Evolutionary conservation across 305 asterid genomes (phyloP).

Genomic region (Euphrasia arctica): DNA sequence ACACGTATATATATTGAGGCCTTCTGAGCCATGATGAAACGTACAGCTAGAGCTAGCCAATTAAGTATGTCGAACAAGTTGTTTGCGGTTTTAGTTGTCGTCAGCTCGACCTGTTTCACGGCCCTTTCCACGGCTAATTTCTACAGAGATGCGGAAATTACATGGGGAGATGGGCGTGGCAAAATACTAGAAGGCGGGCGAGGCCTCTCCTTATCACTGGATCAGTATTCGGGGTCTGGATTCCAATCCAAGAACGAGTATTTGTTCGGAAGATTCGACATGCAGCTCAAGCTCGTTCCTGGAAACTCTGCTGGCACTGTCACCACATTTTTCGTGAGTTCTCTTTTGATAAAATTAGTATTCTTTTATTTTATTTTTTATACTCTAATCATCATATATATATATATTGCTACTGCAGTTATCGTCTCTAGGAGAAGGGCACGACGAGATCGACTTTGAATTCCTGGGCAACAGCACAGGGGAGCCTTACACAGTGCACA

Average conservation of each 20-base stretch:
- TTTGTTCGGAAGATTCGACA: slow-evolving; percentile 51
- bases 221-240: slow-evolving; percentile 54
- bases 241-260: slow-evolving; percentile 51
- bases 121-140: too few species aligned
- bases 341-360: too few species aligned
- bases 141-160: slow-evolving; percentile 27
- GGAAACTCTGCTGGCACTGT: slow-evolving; percentile 77
- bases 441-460: slow-evolving; percentile 78
- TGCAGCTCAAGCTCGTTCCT: slow-evolving; percentile 64
- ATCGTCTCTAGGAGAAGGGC: slow-evolving; percentile 59
- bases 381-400: background rate
- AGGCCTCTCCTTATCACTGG: slow-evolving; percentile 48
- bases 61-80: too few species aligned
- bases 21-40: too few species aligned
- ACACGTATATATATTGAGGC: too few species aligned
- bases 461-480: slow-evolving; percentile 73
- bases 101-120: too few species aligned
- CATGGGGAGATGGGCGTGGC: slow-evolving; percentile 58
- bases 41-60: too few species aligned
- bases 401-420: slow-evolving; percentile 27
- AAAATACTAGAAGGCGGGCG: slow-evolving; percentile 52
- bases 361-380: too few species aligned
- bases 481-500: slow-evolving; percentile 60
- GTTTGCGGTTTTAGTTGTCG: too few species aligned
- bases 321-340: slow-evolving; percentile 51